A percentile compares a stretch with the other conserved stretches of the same genome.
Conservation (phyloP, 1,139 yeast species). For the Oligophagozyma castellii region DNA sequence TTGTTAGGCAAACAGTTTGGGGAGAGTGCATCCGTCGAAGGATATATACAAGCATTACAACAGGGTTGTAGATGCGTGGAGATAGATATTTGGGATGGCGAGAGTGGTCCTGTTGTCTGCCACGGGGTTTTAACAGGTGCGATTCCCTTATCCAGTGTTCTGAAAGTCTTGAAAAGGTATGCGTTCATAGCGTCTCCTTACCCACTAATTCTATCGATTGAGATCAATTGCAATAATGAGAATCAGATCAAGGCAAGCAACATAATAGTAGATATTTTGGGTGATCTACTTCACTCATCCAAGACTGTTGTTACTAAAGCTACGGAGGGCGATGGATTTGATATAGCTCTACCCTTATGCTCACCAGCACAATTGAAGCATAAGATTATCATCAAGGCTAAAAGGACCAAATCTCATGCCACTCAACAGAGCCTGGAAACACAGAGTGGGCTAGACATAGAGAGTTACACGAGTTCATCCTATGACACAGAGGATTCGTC, state of each 20-base stretch:
- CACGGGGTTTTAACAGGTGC: slow-evolving; percentile 84
- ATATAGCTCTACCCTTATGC: slow-evolving; percentile 33
- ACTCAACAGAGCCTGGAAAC: too few species aligned
- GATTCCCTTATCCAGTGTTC: slow-evolving; percentile 54
- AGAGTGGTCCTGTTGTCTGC: slow-evolving; percentile 67
- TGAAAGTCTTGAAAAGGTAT: slow-evolving; percentile 61
- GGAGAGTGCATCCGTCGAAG: slow-evolving; percentile 83
- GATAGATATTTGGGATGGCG: slow-evolving; percentile 91
- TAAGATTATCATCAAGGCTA: slow-evolving; percentile 63
- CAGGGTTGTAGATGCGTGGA: slow-evolving; percentile 90
- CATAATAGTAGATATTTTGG: slow-evolving; percentile 42
- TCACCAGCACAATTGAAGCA: slow-evolving; percentile 61
- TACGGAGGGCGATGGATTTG: slow-evolving; percentile 2
- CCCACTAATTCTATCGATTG: slow-evolving; percentile 81
- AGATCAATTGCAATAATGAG: slow-evolving; percentile 56
- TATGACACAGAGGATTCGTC: slow-evolving; percentile 3
- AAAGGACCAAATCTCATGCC: slow-evolving; percentile 33
- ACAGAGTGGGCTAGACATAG: not conserved
- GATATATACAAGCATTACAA: slow-evolving; percentile 77
- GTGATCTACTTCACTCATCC: slow-evolving; percentile 34
- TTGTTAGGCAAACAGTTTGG: slow-evolving; percentile 81
- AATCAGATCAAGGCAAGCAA: slow-evolving; percentile 49
- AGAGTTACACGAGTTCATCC: slow-evolving; percentile 1
- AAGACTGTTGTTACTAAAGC: too few species aligned
- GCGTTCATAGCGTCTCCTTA: slow-evolving; percentile 75